These are phyloP conservation scores for Auricularia heimuer DNA, from an alignment of 768 basidiomycete genomes.

Conservation along the genomic window DNA sequence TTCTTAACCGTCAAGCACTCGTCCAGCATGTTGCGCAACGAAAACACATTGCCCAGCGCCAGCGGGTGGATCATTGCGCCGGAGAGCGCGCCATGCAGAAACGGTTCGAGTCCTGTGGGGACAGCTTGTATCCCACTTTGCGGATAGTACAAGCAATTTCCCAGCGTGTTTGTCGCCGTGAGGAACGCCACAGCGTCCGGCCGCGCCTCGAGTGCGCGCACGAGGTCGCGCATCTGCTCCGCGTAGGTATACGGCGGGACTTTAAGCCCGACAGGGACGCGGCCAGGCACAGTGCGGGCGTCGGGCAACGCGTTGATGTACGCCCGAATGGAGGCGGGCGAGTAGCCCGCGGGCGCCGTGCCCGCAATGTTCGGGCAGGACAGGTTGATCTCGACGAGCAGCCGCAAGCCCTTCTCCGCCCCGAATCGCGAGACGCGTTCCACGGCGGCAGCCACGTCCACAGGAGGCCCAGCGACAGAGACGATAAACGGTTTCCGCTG, in stretches of 20 bases:
- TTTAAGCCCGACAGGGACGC: conserved; percentile 61
- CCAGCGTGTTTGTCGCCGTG: conserved; percentile 75
- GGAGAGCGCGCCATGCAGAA: conserved; percentile 55
- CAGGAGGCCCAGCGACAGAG: conserved; percentile 3
- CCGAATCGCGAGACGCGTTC: not conserved
- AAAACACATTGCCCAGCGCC: too few relatives aligned
- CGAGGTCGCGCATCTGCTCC: conserved; percentile 48
- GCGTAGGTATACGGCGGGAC: conserved; percentile 63
- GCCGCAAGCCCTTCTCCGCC: conserved; percentile 8
- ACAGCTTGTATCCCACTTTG: conserved; percentile 26
- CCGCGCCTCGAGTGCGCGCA: conserved; percentile 37
- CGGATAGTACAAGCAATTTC: conserved; percentile 56
- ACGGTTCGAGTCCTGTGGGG: conserved; percentile 39
- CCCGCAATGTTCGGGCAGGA: conserved; percentile 71
- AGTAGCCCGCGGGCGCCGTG: conserved; percentile 52
- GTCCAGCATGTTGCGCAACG: too few relatives aligned
- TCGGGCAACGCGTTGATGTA: conserved; percentile 47
- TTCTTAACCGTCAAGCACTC: too few relatives aligned
- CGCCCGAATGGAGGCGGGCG: conserved; percentile 38
- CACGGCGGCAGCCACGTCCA: not conserved
- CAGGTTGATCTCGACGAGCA: conserved; percentile 76
- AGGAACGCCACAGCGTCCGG: conserved; percentile 56
- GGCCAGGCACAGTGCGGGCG: conserved; percentile 22
- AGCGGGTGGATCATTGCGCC: conserved; percentile 52
- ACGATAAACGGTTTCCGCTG: conserved; percentile 60